Conservation (phyloP, 108 stramenopile genomes). For the Cyclotella kingstonii region DNA sequence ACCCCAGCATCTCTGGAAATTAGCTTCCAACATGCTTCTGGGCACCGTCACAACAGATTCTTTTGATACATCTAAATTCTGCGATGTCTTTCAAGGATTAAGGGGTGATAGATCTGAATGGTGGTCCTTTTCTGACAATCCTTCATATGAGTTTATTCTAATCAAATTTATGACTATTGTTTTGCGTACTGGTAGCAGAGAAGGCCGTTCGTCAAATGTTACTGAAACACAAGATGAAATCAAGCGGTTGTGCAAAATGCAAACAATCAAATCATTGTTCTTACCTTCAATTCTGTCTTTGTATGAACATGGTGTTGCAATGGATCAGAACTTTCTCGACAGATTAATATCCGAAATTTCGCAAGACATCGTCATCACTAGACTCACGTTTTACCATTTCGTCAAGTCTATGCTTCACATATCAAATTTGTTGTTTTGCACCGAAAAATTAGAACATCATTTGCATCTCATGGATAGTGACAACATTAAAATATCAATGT, state of each 20-base stretch:
- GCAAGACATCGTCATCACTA: background rate
- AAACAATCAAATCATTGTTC: slow-evolving; percentile 12
- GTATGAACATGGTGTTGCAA: background rate
- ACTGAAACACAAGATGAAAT: slow-evolving; percentile 17
- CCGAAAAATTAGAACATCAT: slow-evolving; percentile 26
- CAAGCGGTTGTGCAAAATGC: slow-evolving; percentile 20
- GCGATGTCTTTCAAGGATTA: slow-evolving; percentile 10
- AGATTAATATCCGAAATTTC: slow-evolving; percentile 1
- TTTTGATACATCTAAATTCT: slow-evolving; percentile 3
- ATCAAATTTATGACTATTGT: background rate
- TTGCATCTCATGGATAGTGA: slow-evolving; percentile 15
- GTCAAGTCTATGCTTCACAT: slow-evolving; percentile 19
- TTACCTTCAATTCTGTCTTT: slow-evolving; percentile 5
- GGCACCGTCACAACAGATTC: slow-evolving; percentile 16
- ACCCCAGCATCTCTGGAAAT: slow-evolving; percentile 24
- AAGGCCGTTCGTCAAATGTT: background rate
- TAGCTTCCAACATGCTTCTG: slow-evolving; percentile 34
- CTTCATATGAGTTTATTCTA: slow-evolving; percentile 6
- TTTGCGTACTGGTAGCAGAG: slow-evolving; percentile 1
- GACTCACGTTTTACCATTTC: slow-evolving; percentile 10
- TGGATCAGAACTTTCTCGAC: slow-evolving; percentile 6
- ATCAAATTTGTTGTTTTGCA: slow-evolving; percentile 34
- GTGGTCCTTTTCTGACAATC: background rate
- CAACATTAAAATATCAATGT: slow-evolving; percentile 1
- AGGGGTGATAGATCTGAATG: background rate